Base-by-base conservation (phyloP, 345 rosid species). In the Cardamine resedifolia region DNA sequence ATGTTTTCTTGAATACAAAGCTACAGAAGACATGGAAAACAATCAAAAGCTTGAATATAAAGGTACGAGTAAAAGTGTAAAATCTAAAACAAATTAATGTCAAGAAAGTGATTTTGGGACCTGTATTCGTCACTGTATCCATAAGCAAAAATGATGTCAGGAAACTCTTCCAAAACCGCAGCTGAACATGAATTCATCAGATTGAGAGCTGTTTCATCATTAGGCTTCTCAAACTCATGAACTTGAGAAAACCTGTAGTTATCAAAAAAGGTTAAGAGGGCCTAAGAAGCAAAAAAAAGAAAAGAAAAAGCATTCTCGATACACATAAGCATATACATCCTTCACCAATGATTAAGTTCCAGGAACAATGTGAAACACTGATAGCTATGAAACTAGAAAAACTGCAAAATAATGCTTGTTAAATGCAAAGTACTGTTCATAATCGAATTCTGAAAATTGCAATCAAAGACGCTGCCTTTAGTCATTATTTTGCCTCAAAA, bases 51-150 rank as follows among this genome's bases (percentile, higher is more conserved):
- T 28, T 53, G 45, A 7, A 19, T 5, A 21, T 20, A 53, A 10
- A 65, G 2, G 48, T 21, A 24, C 4, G 44, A 15, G n/a, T 30
- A 5, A 5, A 33, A 15, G 18, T 8, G 51, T 28, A 45, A 52
- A 69, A 31, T 5, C 30, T 15, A 53, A 45, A 49, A 56, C 8
- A 47, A 39, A 28, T 19, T 10, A 26, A 70, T 20, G 38, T 0
- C 33, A 45, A 44, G 16, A 4, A 39, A 68, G 31, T 10, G 64
- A 73, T 12, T 11, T 36, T 4, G 19, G 19, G 33, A 91, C 98
- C 96, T 88, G 70, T 80, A 86, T 70, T 91, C 95, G 70, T 89
- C 91, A 66, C 87, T 75, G 77, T 79, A 88, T 30, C 98, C 97
- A 79, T 89, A 94, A 0, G 92, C 85, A 78, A 89, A 94, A 36